Evolutionary conservation across 116 monocot genomes (phyloP).

Genomic region (Trichopus zeylanicus): DNA sequence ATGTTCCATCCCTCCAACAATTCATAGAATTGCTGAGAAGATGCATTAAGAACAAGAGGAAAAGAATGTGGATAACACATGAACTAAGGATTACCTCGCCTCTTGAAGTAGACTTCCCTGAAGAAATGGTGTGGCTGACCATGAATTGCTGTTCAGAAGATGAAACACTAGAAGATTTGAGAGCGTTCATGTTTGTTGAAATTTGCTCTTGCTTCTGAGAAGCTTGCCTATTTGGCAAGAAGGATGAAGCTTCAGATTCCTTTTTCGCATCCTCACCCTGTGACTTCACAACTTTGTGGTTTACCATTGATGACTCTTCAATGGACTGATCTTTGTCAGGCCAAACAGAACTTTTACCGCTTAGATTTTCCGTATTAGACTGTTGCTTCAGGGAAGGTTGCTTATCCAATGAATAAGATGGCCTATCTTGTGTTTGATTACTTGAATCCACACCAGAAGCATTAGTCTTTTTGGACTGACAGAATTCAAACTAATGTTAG

Average conservation of each 20-base stretch:
- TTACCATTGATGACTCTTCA: neutral
- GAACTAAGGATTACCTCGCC: constrained; percentile 22
- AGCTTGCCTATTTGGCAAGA: constrained; percentile 2
- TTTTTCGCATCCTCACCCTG: constrained; percentile 12
- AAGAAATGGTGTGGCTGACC: constrained; percentile 13
- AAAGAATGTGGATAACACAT: neutral
- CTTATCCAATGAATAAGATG: too few species aligned
- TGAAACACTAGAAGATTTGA: constrained; percentile 1
- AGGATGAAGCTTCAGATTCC: constrained; percentile 10
- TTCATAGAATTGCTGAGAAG: too few species aligned
- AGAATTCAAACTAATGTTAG: neutral
- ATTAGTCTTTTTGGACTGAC: constrained; percentile 1
- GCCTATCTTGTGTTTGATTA: constrained; percentile 3
- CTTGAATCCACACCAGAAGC: neutral
- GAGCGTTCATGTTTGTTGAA: neutral
- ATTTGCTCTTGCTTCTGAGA: constrained; percentile 12
- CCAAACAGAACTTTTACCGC: constrained; percentile 2
- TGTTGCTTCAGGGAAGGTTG: constrained; percentile 1
- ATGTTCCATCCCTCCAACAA: too few species aligned
- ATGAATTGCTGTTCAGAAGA: constrained; percentile 17
- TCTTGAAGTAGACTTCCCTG: constrained; percentile 28
- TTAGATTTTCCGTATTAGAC: neutral
- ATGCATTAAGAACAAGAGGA: too few species aligned
- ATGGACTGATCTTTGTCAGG: neutral
- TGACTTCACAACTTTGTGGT: neutral